These are phyloP conservation scores for Aspergillus ochraceus DNA, from an alignment of 2,329 filamentous ascomycete species.

Conservation along the genomic window DNA sequence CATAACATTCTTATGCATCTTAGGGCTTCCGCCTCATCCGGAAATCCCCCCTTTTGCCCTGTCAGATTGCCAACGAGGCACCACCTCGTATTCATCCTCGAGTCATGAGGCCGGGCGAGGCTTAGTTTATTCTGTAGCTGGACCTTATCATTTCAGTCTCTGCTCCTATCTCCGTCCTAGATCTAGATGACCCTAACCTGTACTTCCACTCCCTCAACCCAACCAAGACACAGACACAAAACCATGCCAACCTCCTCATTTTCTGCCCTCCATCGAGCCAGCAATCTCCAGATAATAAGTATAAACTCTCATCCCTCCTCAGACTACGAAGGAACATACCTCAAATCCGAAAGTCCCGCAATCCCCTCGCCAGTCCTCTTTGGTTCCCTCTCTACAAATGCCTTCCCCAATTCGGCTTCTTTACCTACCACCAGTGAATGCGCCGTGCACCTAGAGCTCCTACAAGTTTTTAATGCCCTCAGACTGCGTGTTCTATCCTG, in stretches of 20 bases:
- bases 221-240: not conserved
- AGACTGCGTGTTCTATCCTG: slow-evolving; percentile 10
- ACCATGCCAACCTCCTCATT: not conserved
- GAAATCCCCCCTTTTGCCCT: no score
- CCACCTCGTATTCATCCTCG: not conserved
- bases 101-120: not conserved
- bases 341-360: not conserved
- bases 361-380: not conserved
- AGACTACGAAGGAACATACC: not conserved
- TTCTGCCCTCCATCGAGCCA: not conserved
- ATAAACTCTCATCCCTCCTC: not conserved
- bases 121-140: not conserved
- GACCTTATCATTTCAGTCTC: not conserved
- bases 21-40: no score
- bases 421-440: slow-evolving; percentile 14
- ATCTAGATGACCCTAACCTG: no score
- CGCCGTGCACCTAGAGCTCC: slow-evolving; percentile 17
- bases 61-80: no score
- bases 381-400: not conserved
- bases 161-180: no score
- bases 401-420: no score
- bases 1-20: no score
- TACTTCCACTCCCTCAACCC: not conserved
- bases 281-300: not conserved
- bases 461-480: slow-evolving; percentile 14